Conservation (phyloP, 371 early-diverging fungal genomes). For the Mucor racemosus region DNA sequence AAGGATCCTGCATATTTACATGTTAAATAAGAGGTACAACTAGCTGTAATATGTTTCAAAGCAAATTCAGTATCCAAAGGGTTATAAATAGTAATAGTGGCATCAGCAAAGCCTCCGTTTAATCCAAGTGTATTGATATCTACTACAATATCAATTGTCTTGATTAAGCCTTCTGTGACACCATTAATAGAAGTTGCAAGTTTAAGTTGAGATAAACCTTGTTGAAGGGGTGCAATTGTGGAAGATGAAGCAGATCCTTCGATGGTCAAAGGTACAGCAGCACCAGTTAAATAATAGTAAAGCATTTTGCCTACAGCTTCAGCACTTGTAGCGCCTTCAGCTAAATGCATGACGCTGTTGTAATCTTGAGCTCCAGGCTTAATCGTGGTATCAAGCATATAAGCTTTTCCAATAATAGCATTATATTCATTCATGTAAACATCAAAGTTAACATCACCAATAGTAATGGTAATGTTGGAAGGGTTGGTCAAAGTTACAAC, state of each 20-base stretch:
- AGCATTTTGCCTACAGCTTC: constrained; percentile 36
- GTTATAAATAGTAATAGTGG: constrained; percentile 47
- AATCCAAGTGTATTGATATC: not conserved
- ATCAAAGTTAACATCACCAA: constrained; percentile 56
- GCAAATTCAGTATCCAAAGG: constrained; percentile 49
- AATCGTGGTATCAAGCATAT: constrained; percentile 44
- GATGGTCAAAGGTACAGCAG: constrained; percentile 50
- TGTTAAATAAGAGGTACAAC: not conserved
- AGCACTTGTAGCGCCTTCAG: constrained; percentile 27
- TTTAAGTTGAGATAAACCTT: constrained; percentile 43
- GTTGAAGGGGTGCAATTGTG: constrained; percentile 44
- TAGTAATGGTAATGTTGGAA: constrained; percentile 56
- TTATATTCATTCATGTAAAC: constrained; percentile 42
- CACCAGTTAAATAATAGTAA: constrained; percentile 42
- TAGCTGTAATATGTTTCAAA: constrained; percentile 41
- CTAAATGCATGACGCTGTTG: constrained; percentile 41
- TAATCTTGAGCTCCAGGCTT: constrained; percentile 55
- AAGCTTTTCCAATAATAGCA: constrained; percentile 42
- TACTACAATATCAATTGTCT: constrained; percentile 22
- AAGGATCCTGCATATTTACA: constrained; percentile 8
- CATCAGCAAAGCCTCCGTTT: constrained; percentile 13
- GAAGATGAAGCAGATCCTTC: constrained; percentile 46
- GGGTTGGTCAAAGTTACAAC: constrained; percentile 53
- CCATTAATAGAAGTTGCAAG: constrained; percentile 51
- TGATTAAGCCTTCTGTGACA: constrained; percentile 34